Conservation (phyloP, 208 protist species). For the Trypanosoma scelopori region DNA sequence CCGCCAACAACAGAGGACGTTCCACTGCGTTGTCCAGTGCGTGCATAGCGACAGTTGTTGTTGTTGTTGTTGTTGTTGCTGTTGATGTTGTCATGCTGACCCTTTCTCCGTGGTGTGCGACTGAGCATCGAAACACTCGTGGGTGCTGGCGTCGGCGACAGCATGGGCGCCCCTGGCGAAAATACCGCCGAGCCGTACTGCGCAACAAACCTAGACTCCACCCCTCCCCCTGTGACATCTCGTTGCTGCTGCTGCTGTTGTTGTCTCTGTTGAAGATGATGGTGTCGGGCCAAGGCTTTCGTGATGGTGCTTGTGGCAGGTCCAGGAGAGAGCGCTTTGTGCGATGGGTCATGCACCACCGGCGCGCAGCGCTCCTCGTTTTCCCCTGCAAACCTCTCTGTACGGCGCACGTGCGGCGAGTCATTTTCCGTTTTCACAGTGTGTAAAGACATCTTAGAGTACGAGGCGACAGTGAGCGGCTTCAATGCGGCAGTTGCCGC, state of each 20-base stretch:
- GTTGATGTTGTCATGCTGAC: not conserved
- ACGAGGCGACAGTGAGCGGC: not conserved
- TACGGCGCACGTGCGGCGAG: not conserved
- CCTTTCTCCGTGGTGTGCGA: slow-evolving; percentile 11
- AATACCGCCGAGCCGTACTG: slow-evolving; percentile 12
- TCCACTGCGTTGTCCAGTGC: slow-evolving; percentile 38
- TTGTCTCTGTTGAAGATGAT: slow-evolving; percentile 14
- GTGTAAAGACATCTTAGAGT: not conserved
- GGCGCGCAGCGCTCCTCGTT: not conserved
- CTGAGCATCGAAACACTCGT: slow-evolving; percentile 31
- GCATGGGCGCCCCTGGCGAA: slow-evolving; percentile 27
- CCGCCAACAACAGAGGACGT: slow-evolving; percentile 55
- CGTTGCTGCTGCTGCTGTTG: slow-evolving; percentile 5
- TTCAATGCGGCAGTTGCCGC: not conserved
- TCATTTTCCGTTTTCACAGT: slow-evolving; percentile 1
- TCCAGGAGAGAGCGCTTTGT: slow-evolving; percentile 16
- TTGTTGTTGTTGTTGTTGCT: not conserved
- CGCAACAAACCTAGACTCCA: slow-evolving; percentile 11
- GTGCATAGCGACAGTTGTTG: slow-evolving; percentile 11
- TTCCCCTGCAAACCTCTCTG: no score
- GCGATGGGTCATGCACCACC: no score
- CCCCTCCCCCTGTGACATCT: not conserved
- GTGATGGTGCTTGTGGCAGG: slow-evolving; percentile 10
- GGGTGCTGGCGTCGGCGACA: slow-evolving; percentile 35
- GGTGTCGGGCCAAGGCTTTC: slow-evolving; percentile 11